These are phyloP conservation scores for Xylaria sp. DNA, from an alignment of 2,329 filamentous ascomycete genomes.

Conservation along the genomic window DNA sequence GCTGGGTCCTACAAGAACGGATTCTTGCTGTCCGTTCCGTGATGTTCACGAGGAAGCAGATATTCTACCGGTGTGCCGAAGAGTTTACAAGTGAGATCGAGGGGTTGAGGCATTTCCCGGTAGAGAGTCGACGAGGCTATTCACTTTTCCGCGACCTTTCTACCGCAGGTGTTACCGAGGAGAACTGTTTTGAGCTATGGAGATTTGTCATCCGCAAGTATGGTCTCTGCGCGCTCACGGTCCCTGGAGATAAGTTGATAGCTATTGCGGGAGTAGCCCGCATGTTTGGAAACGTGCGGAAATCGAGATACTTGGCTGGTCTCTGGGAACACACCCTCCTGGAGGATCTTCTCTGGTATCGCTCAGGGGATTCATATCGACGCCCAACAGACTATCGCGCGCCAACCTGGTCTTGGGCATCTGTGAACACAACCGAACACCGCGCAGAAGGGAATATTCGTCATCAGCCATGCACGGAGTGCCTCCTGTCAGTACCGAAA, in stretches of 20 bases:
- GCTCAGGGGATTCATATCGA: not conserved
- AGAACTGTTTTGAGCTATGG: not conserved
- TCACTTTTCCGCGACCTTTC: not conserved
- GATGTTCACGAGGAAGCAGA: not conserved
- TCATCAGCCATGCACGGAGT: not conserved
- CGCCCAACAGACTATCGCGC: not conserved
- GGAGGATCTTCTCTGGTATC: not conserved
- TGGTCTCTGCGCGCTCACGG: not conserved
- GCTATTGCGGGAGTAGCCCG: not conserved
- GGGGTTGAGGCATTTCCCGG: not conserved
- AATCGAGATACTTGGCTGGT: not conserved
- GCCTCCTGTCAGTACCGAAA: not conserved
- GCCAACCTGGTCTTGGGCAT: not conserved
- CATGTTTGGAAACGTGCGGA: not conserved
- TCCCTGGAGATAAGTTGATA: not conserved
- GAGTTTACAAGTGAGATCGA: not conserved
- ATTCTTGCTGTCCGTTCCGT: not conserved
- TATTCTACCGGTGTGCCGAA: not conserved
- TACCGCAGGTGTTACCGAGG: not conserved
- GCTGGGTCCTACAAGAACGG: not conserved
- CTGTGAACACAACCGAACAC: not conserved
- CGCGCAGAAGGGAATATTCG: not conserved
- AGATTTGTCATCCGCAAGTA: not conserved
- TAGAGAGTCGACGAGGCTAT: not conserved
- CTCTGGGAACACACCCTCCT: not conserved